Base-by-base conservation (phyloP, 768 basidiomycete species). In the Suillus sp. region DNA sequence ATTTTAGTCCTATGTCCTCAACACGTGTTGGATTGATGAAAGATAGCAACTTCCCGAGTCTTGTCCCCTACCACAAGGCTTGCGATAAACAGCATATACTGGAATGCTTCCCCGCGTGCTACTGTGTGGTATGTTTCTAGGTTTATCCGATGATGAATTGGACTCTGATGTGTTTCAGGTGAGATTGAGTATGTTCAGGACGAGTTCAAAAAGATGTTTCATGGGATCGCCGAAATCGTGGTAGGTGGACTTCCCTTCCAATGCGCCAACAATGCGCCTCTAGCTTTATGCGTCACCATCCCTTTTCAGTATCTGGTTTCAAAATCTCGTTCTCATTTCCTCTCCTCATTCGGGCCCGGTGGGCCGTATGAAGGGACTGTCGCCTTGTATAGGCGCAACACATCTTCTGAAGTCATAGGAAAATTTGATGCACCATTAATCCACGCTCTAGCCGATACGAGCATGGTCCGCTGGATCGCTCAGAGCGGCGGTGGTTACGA, bases 401-500 rank as follows among this genome's bases (percentile, higher is more conserved):
- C 79, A 34, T 89, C 88, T 30, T 78, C 85, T 14, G 75, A 79
- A 62, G 76, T 77, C 58, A 86, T 92, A 68, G 92, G 91, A 25
- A 77, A 83, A n/a, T 93, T 92, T 70, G 91, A 96, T 73, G 83
- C 83, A 69, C 87, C 87, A 66, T 79, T 96, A 62, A 83, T 96
- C 66, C 74, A 81, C 53, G 83, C 80, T 0, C 79, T 95, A 9
- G 86, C 92, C 1, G 65, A 59, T 22, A 79, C 78, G 27, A 65
- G 78, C 1, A 79, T 77, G 27, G 82, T 93, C 59, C 87, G 87
- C 71, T 93, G 89, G 87, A 91, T 95, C 70, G 90, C 88, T 7
- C 92, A 93, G 75, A 94, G 93, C 63, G 92, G 92, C 11, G 91
- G 93, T 0, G 93, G 93, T 0, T 95, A 95, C 69, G 92, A 95